Conservation (phyloP, 371 early-diverging fungal species). For the Lichtheimia hyalospora region DNA sequence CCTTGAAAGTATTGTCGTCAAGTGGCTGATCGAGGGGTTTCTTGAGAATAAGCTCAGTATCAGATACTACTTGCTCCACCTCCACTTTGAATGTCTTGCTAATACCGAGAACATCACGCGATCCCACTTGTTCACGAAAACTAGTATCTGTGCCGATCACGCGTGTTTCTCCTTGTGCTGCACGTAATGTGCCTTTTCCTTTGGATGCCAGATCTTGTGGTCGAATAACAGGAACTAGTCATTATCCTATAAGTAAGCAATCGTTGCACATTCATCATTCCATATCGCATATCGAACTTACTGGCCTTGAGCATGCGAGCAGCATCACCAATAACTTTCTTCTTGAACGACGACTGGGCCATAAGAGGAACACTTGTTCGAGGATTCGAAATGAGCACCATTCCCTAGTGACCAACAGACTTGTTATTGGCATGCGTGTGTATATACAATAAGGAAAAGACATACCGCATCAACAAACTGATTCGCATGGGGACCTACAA, state of each 20-base stretch:
- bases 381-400: constrained; percentile 68
- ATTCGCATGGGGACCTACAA: constrained; percentile 86
- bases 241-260: not conserved
- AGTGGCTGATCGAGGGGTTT: constrained; percentile 38
- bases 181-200: constrained; percentile 59
- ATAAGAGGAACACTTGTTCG: constrained; percentile 72
- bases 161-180: constrained; percentile 28
- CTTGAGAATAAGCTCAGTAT: constrained; percentile 59
- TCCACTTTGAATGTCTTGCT: constrained; percentile 43
- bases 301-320: constrained; percentile 62
- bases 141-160: constrained; percentile 57
- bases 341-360: constrained; percentile 73
- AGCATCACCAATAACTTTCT: constrained; percentile 68
- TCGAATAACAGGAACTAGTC: constrained; percentile 75
- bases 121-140: constrained; percentile 55
- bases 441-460: not conserved
- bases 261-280: not conserved
- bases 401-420: constrained; percentile 68
- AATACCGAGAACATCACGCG: constrained; percentile 54
- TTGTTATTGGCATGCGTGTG: not conserved
- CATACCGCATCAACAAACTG: constrained; percentile 53
- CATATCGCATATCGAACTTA: constrained; percentile 12
- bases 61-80: constrained; percentile 65
- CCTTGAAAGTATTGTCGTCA: constrained; percentile 49
- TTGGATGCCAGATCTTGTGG: constrained; percentile 74